phyloP scores from a whole-genome alignment of 768 basidiomycete species.

The Clavaria fumosa region DNA sequence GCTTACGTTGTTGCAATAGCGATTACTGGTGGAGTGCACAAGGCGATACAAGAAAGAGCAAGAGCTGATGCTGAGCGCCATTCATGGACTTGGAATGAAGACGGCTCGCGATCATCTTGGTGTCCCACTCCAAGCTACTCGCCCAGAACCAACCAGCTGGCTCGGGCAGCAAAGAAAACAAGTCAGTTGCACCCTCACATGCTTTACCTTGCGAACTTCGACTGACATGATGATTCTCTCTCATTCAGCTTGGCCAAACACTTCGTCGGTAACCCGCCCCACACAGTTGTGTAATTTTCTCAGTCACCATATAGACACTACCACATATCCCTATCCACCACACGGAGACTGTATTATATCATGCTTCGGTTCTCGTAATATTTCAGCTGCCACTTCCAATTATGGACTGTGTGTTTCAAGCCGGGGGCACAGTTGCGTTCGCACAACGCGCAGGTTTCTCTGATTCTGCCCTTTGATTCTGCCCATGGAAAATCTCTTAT shows the following conservation, averaged over 20 bases:
- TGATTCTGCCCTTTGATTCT: too few relatives aligned
- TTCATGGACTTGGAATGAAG: conserved; percentile 57
- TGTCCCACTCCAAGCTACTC: conserved; percentile 26
- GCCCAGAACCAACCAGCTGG: conserved; percentile 49
- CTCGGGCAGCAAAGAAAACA: conserved; percentile 48
- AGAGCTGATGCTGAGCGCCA: conserved; percentile 60
- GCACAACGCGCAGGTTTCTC: too few relatives aligned
- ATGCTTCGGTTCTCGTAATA: too few relatives aligned
- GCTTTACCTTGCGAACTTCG: background rate
- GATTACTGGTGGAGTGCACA: conserved; percentile 36
- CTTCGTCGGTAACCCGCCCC: conserved; percentile 5
- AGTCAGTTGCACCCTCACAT: conserved; percentile 16
- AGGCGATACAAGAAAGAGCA: conserved; percentile 61
- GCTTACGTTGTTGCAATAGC: conserved; percentile 17
- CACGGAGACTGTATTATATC: too few relatives aligned
- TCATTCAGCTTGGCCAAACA: conserved; percentile 6
- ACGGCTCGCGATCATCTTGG: conserved; percentile 46
- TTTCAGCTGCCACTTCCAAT: too few relatives aligned
- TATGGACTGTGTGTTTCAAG: too few relatives aligned
- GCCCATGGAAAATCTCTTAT: conserved; percentile 9
- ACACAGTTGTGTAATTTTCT: too few relatives aligned
- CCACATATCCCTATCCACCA: too few relatives aligned
- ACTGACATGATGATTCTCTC: background rate
- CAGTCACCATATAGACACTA: too few relatives aligned
- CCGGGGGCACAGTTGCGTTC: too few relatives aligned